Evolutionary conservation across 306 rosid genomes (phyloP).

Genomic region (Parietaria judaica): DNA sequence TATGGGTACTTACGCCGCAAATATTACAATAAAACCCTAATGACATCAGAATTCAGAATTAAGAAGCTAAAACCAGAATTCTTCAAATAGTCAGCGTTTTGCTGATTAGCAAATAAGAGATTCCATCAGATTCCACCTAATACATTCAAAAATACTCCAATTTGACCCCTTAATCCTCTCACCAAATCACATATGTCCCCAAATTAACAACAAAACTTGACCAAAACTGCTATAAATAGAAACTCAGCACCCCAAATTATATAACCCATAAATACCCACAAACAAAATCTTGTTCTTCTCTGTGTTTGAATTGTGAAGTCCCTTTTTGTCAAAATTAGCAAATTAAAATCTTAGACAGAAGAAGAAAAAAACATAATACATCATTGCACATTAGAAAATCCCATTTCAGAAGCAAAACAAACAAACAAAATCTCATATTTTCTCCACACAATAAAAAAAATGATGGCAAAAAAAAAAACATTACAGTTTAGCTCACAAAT

Average conservation of each 20-base stretch:
- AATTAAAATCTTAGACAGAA: neutral
- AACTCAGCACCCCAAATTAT: neutral
- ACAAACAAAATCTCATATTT: neutral
- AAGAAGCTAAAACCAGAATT: no score
- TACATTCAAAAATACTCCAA: neutral
- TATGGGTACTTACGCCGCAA: no score
- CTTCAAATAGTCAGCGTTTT: neutral
- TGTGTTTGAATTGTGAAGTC: neutral
- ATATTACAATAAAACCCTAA: no score
- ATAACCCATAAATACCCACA: neutral
- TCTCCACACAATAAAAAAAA: neutral
- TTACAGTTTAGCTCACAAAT: no score
- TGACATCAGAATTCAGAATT: no score
- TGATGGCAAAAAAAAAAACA: neutral
- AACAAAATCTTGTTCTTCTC: neutral
- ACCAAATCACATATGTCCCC: neutral
- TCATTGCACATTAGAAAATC: neutral
- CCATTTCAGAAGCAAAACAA: neutral
- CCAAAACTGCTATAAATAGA: neutral
- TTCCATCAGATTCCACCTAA: neutral
- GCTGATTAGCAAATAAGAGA: neutral
- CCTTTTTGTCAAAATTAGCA: constrained; percentile 7
- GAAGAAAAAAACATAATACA: no score
- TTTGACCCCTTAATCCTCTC: neutral
- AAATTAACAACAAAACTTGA: neutral